Evolutionary conservation across 2,329 filamentous ascomycete species (phyloP).

Genomic region (Metarhizium album): DNA sequence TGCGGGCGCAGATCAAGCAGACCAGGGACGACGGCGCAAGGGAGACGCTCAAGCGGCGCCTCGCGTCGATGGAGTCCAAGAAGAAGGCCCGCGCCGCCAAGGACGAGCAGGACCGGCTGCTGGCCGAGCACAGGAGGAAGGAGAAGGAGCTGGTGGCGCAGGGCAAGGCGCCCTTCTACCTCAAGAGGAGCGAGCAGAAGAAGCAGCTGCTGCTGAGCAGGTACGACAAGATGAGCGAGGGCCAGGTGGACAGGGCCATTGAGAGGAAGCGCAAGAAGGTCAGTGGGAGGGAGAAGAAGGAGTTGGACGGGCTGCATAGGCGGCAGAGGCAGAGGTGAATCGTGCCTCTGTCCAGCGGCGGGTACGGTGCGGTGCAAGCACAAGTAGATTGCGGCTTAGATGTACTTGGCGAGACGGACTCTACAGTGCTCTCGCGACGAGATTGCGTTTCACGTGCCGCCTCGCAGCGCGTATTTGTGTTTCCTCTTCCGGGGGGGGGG

Average conservation of each 20-base stretch:
- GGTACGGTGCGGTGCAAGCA: too few species aligned
- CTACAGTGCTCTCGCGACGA: too few species aligned
- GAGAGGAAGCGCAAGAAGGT: constrained; percentile 87
- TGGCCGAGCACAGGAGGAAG: constrained; percentile 64
- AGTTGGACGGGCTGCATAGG: constrained; percentile 40
- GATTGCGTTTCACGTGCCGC: too few species aligned
- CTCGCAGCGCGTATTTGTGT: too few species aligned
- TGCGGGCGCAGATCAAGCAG: constrained; percentile 56
- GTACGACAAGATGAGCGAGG: constrained; percentile 74
- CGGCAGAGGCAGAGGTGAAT: constrained; percentile 12
- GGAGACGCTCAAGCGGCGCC: constrained; percentile 58
- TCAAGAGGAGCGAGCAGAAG: constrained; percentile 90
- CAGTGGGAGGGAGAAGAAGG: constrained; percentile 72
- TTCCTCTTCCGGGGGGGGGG: too few species aligned
- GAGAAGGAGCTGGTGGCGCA: constrained; percentile 79
- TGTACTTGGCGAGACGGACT: too few species aligned
- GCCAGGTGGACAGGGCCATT: constrained; percentile 73
- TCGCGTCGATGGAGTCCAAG: constrained; percentile 70
- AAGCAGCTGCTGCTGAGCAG: constrained; percentile 69
- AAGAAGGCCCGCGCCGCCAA: constrained; percentile 60
- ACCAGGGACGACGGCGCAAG: constrained; percentile 54
- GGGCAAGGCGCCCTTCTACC: constrained; percentile 86
- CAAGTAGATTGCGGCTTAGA: too few species aligned
- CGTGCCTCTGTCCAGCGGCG: too few species aligned
- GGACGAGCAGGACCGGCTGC: constrained; percentile 57